A percentile compares a stretch with the other conserved stretches of the same genome.
Conservation (phyloP, 805 yeast genomes). For the Ogataea paraovalis region DNA sequence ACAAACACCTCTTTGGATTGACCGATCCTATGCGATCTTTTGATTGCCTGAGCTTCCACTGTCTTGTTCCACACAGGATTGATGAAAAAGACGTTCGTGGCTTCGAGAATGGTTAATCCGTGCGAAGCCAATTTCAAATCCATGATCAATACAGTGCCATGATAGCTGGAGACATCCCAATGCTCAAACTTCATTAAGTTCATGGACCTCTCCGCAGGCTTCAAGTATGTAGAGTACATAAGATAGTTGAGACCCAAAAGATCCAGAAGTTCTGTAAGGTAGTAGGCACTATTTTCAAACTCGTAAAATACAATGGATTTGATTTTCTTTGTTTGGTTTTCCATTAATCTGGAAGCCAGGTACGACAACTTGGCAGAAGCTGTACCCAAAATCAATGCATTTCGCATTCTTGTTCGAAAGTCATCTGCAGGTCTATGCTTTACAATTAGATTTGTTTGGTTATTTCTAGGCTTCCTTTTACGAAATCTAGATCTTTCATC, state of each 20-base stretch:
- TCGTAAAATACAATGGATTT: conserved; percentile 67
- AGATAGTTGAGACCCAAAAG: conserved; percentile 56
- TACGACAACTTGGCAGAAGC: conserved; percentile 64
- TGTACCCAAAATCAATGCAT: conserved; percentile 52
- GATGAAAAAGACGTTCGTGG: conserved; percentile 66
- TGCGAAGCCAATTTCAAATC: conserved; percentile 65
- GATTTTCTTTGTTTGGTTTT: conserved; percentile 42
- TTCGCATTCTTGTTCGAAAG: conserved; percentile 14
- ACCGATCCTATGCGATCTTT: conserved; percentile 75
- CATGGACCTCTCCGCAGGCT: conserved; percentile 44
- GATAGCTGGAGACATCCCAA: conserved; percentile 37
- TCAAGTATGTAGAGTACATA: conserved; percentile 60
- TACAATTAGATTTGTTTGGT: neutral
- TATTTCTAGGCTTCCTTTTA: conserved; percentile 1
- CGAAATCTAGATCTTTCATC: too few relatives aligned
- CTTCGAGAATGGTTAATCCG: conserved; percentile 64
- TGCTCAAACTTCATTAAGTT: conserved; percentile 49
- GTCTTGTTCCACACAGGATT: conserved; percentile 70
- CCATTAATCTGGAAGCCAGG: conserved; percentile 48
- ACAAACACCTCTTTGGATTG: conserved; percentile 60
- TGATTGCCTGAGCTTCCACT: conserved; percentile 71
- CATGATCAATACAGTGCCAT: conserved; percentile 58
- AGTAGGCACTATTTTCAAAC: conserved; percentile 68
- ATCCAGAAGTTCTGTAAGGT: conserved; percentile 61
- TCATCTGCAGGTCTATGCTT: conserved; percentile 10